Base-by-base conservation (phyloP, 2,329 filamentous ascomycete genomes). In the Ilyonectria mors-panacis region DNA sequence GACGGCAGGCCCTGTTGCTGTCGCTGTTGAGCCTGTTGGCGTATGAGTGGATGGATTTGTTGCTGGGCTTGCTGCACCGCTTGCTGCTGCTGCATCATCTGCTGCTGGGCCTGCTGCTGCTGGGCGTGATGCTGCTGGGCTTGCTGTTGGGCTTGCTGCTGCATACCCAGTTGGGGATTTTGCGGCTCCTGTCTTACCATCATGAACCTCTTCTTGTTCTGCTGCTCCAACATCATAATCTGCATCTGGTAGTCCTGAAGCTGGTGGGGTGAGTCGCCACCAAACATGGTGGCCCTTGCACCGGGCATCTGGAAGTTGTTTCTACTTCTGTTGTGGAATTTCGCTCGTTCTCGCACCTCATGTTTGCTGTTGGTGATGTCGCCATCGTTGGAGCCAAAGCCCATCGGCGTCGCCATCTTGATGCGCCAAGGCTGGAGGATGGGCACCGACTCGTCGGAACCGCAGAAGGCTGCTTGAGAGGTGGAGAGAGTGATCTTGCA, bases 191-290 rank as follows among this genome's bases (percentile, higher is more conserved):
- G 91, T n/a, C 93, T 89, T 30, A 93, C 93, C 92, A 94, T 94
- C 85, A 94, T 89, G 48, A 94, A 84, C 12, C 93, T 86, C 81
- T 94, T 94, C 85, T 94, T 95, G 75, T 95, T 95, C 81, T 95
- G 92, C 80, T 94, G 92, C 80, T 95, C 93, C 12, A 95, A 85
- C 45, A 95, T 81, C 93, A 94, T 95, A 76, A 95, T 82, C 78
- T 95, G 93, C 92, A 94, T 94, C 82, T 95, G 93, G 75, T 95
- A 95, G 78, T 95, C 93, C 79, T 94, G 92, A 35, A 95, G 84
- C 17, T 92, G 93, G 77, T 94, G 92, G 77, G 94, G 94, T 74
- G 8, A 74, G 84, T 66, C 80, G 59, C 64, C 67, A 59, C 69
- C 67, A 62, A 71, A 71, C 57, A 69, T 59, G 4, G 28, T 21